Conservation (phyloP, 495 filamentous ascomycete genomes). For the Aspergillus ellipticus region DNA sequence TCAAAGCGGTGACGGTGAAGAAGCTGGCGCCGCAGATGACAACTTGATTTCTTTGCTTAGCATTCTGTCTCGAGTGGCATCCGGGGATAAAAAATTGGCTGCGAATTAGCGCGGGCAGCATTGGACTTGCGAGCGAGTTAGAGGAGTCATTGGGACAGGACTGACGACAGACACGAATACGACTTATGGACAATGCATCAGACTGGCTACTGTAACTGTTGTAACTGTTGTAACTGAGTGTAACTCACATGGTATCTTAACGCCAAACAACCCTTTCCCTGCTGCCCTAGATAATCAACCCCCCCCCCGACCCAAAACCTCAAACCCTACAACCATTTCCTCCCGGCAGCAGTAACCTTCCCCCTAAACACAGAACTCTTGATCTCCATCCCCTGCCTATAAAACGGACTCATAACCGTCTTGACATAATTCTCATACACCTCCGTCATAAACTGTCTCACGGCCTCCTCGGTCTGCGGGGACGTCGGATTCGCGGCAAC, state of each 20-base stretch:
- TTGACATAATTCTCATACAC: slow-evolving; percentile 95
- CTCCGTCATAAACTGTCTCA: slow-evolving; percentile 87
- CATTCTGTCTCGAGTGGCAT: neutral
- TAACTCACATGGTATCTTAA: neutral
- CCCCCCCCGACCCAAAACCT: slow-evolving; percentile 11
- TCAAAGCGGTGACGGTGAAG: slow-evolving; percentile 42
- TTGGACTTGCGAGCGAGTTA: neutral
- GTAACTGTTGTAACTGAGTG: too few species aligned
- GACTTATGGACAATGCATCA: slow-evolving; percentile 1
- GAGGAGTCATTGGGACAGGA: neutral
- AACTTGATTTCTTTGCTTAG: slow-evolving; percentile 12
- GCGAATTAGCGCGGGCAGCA: too few species aligned
- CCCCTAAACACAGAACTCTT: slow-evolving; percentile 78
- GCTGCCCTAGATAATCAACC: neutral
- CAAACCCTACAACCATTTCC: slow-evolving; percentile 72
- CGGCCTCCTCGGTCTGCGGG: slow-evolving; percentile 88
- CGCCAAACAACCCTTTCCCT: neutral
- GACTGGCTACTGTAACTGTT: too few species aligned
- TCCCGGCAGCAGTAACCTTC: slow-evolving; percentile 79
- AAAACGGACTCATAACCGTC: slow-evolving; percentile 97
- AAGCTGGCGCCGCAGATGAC: slow-evolving; percentile 44
- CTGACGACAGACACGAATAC: slow-evolving; percentile 4
- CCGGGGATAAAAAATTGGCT: neutral
- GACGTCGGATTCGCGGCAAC: slow-evolving; percentile 78
- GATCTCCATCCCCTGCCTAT: slow-evolving; percentile 74